Conservation (phyloP, 345 rosid species). For the Eucalyptus grandis region DNA sequence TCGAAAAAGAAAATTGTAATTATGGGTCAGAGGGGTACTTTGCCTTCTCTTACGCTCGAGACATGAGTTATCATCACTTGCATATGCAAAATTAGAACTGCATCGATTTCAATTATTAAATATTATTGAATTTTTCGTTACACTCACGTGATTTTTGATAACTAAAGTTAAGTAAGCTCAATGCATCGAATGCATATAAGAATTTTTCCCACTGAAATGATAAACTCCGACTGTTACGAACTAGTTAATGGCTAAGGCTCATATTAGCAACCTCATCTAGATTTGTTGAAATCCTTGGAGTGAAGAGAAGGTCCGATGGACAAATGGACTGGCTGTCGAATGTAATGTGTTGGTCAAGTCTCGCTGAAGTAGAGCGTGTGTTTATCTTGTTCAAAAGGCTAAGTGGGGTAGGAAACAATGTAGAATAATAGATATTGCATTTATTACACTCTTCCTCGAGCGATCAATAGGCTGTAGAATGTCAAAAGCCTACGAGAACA, state of each 20-base stretch:
- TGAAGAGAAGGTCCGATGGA: background rate
- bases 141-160: background rate
- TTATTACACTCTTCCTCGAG: background rate
- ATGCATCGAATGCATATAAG: background rate
- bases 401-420: background rate
- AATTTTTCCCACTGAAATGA: background rate
- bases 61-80: background rate
- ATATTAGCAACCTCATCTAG: background rate
- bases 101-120: background rate
- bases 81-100: background rate
- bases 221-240: fast-evolving
- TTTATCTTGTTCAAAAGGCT: background rate
- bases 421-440: background rate
- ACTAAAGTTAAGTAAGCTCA: background rate
- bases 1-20: background rate
- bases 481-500: background rate
- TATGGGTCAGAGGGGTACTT: fast-evolving
- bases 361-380: background rate
- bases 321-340: background rate
- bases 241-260: background rate
- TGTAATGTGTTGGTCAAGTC: background rate
- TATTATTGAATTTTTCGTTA: fast-evolving
- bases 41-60: background rate
- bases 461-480: background rate
- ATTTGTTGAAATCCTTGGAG: background rate